Percentiles rank a stretch among this genome's conserved stretches.
These are phyloP conservation scores for Nepenthes gracilis DNA, from an alignment of 148 eudicot genomes.

Conservation along the genomic window DNA sequence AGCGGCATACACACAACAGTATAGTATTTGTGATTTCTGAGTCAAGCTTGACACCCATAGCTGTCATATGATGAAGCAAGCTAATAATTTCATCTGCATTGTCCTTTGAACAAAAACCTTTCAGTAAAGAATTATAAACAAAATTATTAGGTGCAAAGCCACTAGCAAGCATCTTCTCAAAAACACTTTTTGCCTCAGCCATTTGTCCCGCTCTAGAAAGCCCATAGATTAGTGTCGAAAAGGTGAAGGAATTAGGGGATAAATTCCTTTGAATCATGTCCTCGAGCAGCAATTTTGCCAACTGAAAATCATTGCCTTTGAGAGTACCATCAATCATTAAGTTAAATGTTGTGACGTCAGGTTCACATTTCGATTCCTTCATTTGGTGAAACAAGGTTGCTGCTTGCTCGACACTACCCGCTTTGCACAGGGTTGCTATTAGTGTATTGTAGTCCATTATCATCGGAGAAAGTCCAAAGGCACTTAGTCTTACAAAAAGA, in stretches of 20 bases:
- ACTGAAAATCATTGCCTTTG: conserved; percentile 45
- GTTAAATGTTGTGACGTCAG: conserved; percentile 41
- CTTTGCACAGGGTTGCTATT: conserved; percentile 49
- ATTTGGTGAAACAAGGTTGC: conserved; percentile 42
- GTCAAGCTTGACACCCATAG: conserved; percentile 41
- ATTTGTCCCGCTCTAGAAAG: conserved; percentile 41
- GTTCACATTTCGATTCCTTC: conserved; percentile 34
- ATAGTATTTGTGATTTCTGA: conserved; percentile 35
- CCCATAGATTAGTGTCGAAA: conserved; percentile 37
- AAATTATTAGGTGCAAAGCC: conserved; percentile 30
- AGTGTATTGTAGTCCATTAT: conserved; percentile 39
- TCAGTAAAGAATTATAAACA: conserved; percentile 53
- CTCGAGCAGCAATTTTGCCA: conserved; percentile 26
- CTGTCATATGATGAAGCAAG: conserved; percentile 65
- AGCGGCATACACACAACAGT: conserved; percentile 34
- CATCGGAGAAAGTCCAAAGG: conserved; percentile 29
- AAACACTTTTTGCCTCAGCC: conserved; percentile 52
- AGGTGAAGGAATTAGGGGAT: conserved; percentile 40
- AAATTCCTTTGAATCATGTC: conserved; percentile 60
- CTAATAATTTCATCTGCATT: conserved; percentile 44
- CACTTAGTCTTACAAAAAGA: conserved; percentile 39
- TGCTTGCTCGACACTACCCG: conserved; percentile 56
- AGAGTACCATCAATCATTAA: conserved; percentile 41
- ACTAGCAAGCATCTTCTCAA: conserved; percentile 42
- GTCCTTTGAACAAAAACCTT: conserved; percentile 33